Evolutionary conservation across 257 asterid genomes (phyloP).

Genomic region (Solanum chilense): DNA sequence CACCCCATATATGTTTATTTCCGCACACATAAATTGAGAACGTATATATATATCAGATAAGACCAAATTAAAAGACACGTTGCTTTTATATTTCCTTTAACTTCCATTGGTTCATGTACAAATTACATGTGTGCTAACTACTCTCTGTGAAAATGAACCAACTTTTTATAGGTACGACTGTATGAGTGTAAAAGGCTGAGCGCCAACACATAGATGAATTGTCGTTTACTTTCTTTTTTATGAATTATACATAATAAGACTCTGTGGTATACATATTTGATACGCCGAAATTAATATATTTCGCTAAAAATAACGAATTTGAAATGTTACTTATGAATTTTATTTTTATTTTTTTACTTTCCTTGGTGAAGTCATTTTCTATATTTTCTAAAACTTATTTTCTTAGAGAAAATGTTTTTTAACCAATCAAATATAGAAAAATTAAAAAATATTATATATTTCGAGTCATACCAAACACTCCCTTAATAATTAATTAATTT

Average conservation of each 20-base stretch:
- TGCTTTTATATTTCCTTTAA: background rate
- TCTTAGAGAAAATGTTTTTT: background rate
- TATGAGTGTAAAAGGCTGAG: background rate
- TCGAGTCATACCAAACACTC: background rate
- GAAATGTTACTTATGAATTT: background rate
- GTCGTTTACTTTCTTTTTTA: background rate
- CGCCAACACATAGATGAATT: background rate
- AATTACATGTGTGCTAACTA: background rate
- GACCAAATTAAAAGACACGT: background rate
- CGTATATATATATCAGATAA: too few relatives aligned
- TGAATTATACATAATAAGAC: background rate
- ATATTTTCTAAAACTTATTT: background rate
- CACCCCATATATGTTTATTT: background rate
- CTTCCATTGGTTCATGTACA: background rate
- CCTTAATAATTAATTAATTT: background rate
- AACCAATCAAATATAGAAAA: background rate
- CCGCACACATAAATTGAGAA: background rate
- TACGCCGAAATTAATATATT: too few relatives aligned
- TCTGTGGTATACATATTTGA: background rate
- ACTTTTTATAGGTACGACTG: background rate
- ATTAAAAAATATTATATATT: background rate
- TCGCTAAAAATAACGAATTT: background rate
- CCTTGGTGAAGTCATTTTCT: background rate
- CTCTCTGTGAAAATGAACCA: background rate
- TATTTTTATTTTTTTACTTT: background rate